phyloP scores from a whole-genome alignment of 345 rosid genomes.

The Carallia pectinifolia region DNA sequence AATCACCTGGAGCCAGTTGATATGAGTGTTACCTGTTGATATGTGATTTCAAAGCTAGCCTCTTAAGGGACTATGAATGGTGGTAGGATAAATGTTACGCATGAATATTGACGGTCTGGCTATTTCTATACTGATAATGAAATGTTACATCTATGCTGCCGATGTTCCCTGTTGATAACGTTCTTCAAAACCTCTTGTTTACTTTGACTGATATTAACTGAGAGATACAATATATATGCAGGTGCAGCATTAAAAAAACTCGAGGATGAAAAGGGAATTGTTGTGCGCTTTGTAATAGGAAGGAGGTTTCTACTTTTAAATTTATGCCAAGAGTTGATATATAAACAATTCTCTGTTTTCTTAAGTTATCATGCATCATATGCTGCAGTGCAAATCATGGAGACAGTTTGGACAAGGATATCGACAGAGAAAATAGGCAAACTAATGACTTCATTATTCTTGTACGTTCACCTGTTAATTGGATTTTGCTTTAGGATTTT shows the following conservation, averaged over 20 bases:
- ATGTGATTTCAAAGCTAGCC: no score
- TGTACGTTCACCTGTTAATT: constrained; percentile 31
- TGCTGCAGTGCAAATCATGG: constrained; percentile 55
- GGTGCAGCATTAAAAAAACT: constrained; percentile 54
- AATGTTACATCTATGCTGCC: neutral
- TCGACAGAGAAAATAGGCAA: constrained; percentile 39
- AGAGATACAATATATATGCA: constrained; percentile 27
- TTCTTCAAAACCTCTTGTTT: neutral
- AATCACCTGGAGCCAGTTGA: no score
- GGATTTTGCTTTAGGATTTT: constrained; percentile 12
- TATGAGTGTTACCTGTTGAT: no score
- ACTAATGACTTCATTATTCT: constrained; percentile 51
- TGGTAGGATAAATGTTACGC: no score
- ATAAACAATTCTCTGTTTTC: constrained; percentile 11
- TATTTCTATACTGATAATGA: neutral
- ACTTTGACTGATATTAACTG: constrained; percentile 16
- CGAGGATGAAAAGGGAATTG: constrained; percentile 73
- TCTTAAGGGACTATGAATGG: no score
- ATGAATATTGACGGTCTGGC: no score
- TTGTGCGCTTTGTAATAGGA: constrained; percentile 81
- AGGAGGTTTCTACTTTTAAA: constrained; percentile 57
- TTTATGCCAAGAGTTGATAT: constrained; percentile 3
- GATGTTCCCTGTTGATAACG: no score
- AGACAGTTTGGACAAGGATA: constrained; percentile 44
- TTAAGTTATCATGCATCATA: constrained; percentile 6